These are phyloP conservation scores for Ilyonectria mors-panacis DNA, from an alignment of 2,329 filamentous ascomycete genomes.

Conservation along the genomic window DNA sequence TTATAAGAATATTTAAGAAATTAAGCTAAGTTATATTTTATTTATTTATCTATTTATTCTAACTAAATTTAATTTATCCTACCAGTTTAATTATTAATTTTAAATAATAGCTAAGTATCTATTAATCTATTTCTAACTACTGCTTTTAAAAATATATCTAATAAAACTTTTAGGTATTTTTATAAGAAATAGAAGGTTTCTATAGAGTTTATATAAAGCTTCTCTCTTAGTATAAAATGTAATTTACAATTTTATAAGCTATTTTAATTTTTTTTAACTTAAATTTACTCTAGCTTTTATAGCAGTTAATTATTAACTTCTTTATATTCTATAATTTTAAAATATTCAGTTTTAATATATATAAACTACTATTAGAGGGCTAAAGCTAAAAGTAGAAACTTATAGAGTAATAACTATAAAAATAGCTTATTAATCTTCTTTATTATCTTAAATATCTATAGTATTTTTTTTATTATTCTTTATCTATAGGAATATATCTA, in stretches of 20 bases:
- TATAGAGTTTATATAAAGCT: conserved; percentile 7
- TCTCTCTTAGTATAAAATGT: not conserved
- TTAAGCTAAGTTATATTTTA: no score
- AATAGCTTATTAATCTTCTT: conserved; percentile 12
- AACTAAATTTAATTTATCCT: no score
- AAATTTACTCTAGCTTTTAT: not conserved
- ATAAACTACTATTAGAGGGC: no score
- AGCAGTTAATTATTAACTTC: conserved; percentile 8
- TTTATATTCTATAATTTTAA: conserved; percentile 4
- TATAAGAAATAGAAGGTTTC: conserved; percentile 1
- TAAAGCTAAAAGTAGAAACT: not conserved
- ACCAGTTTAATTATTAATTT: no score
- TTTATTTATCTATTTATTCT: no score
- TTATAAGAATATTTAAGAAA: no score
- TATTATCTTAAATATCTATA: no score
- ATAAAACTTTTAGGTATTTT: conserved; percentile 1
- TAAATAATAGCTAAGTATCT: conserved; percentile 3
- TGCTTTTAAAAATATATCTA: conserved; percentile 4
- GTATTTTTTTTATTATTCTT: no score
- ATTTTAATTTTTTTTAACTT: not conserved
- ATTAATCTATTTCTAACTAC: not conserved
- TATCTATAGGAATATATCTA: no score
- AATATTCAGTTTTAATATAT: not conserved
- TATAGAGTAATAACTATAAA: not conserved
- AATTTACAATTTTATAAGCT: not conserved